Base-by-base conservation (phyloP, 2,329 filamentous ascomycete genomes). In the Trichoderma sp. region DNA sequence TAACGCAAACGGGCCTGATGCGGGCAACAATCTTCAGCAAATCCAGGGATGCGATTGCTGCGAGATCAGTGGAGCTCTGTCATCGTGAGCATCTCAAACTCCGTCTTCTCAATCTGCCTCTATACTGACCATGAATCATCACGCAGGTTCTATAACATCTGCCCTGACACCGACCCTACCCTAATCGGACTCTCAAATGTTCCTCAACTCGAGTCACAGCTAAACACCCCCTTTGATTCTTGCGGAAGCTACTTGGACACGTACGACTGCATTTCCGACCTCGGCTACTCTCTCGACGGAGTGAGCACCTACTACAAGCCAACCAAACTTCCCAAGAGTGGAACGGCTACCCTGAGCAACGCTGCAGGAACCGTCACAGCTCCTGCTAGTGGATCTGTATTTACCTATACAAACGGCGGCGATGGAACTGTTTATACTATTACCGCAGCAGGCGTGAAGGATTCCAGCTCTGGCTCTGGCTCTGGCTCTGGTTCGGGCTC, bases 41-140 rank as follows among this genome's bases (percentile, higher is more conserved):
- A 72, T 77, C 1, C 71, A 75, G 24, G 75, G 74, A 4, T 81
- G 79, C 26, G 72, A 74, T 8, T 81, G 79, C 70, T 80, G 79
- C 49, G 76, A 73, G 14, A 75, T 77, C 21, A 80, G 78, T 32
- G 77, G 77, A 26, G 74, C 74, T 32, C 72, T 79, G 55, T 80
- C 78, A n/a, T 75, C 75, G 78, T 79, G 75, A 51, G 54, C 75
- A 32, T 55, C 21, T 30, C 18, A 1, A 8, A 4, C 8, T 28
- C 14, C 13, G 5, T 7, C 4, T 56, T 21, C 2, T 37, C 16
- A 3, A 7, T 43, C 54, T 37, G 24, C 1, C 24, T 10, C 11
- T 34, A 14, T 59, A n/a, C 46, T 67, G 32, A 67, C 24, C 30
- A 26, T 74, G 69, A 32, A 54, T 14, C 30, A 34, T 74, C 66